phyloP scores from a whole-genome alignment of 768 basidiomycete genomes.

The Suillus plorans region DNA sequence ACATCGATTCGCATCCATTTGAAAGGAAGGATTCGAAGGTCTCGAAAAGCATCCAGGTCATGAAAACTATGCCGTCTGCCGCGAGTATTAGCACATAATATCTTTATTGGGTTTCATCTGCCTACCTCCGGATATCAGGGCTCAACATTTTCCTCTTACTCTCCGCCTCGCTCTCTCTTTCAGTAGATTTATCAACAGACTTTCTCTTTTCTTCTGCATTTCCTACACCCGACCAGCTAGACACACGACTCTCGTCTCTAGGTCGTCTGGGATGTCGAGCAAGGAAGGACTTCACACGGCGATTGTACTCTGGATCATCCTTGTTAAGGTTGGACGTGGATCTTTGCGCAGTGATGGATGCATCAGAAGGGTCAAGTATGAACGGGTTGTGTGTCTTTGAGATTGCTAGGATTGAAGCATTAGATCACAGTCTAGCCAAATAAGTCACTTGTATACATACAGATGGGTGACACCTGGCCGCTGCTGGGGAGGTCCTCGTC shows the following conservation, averaged over 20 bases:
- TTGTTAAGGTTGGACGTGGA: conserved; percentile 1
- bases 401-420: conserved; percentile 20
- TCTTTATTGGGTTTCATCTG: background rate
- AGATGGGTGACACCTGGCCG: conserved; percentile 71
- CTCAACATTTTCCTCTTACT: conserved; percentile 10
- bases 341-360: conserved; percentile 4
- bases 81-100: conserved; percentile 2
- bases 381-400: conserved; percentile 23
- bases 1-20: conserved; percentile 80
- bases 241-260: conserved; percentile 37
- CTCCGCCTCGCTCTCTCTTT: conserved; percentile 14
- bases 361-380: conserved; percentile 29
- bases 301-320: conserved; percentile 28
- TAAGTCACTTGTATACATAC: conserved; percentile 37
- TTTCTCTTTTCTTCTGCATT: conserved; percentile 16
- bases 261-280: conserved; percentile 7
- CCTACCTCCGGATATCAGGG: conserved; percentile 5
- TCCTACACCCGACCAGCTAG: conserved; percentile 48
- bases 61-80: conserved; percentile 65
- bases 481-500: conserved; percentile 75
- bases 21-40: conserved; percentile 46
- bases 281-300: conserved; percentile 29
- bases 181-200: conserved; percentile 1
- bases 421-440: background rate
- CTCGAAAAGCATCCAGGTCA: conserved; percentile 51